phyloP scores from a whole-genome alignment of 805 yeast genomes.

The Tetrapisispora taiwanensis region DNA sequence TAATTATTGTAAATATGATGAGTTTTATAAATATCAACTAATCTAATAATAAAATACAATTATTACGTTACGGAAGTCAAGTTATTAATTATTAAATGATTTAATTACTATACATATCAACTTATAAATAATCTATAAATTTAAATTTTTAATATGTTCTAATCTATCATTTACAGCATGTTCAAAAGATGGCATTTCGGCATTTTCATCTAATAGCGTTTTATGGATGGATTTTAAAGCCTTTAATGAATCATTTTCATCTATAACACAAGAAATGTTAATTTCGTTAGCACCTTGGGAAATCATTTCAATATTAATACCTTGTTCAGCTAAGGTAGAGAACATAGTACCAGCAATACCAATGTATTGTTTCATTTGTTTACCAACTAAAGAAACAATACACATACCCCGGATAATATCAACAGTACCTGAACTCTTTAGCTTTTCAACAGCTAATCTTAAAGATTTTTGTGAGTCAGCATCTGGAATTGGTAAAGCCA shows the following conservation, averaged over 20 bases:
- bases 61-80: too few species aligned
- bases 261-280: conserved; percentile 90
- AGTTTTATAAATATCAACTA: background rate
- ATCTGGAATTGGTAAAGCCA: conserved; percentile 80
- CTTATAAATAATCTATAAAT: conserved; percentile 7
- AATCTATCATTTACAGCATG: conserved; percentile 36
- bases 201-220: conserved; percentile 46
- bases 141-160: conserved; percentile 35
- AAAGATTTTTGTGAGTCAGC: conserved; percentile 51
- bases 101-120: too few species aligned
- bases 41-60: too few species aligned
- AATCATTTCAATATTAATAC: conserved; percentile 94
- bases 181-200: conserved; percentile 19
- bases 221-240: conserved; percentile 83
- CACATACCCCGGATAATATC: conserved; percentile 83
- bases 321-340: conserved; percentile 82
- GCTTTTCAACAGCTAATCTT: conserved; percentile 65
- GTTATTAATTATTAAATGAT: too few species aligned
- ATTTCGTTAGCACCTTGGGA: conserved; percentile 97
- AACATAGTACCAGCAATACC: conserved; percentile 98
- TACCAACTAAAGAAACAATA: conserved; percentile 89
- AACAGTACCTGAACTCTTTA: conserved; percentile 73
- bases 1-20: too few species aligned
- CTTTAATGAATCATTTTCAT: conserved; percentile 68
- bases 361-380: conserved; percentile 90